Conservation (phyloP, 225 moss, liverwort and hornwort species). For the Sphagnum tenellum region DNA sequence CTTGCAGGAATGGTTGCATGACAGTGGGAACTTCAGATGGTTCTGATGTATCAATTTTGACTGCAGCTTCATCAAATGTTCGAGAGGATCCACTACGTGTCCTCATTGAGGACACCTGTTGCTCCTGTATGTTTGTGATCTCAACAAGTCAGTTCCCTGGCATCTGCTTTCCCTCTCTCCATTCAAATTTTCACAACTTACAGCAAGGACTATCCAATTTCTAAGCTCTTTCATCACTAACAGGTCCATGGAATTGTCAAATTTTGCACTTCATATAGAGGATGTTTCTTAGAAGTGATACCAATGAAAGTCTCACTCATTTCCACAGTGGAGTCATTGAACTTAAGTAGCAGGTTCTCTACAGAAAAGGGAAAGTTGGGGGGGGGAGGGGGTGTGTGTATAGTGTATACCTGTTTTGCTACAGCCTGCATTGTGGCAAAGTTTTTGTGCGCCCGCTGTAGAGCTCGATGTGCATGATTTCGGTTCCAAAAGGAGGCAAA, state of each 20-base stretch:
- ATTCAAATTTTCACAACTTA: too few species aligned
- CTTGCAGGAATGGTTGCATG: constrained; percentile 63
- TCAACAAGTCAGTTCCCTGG: too few species aligned
- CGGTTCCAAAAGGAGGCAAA: constrained; percentile 94
- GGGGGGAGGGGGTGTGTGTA: too few species aligned
- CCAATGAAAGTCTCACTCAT: too few species aligned
- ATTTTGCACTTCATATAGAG: too few species aligned
- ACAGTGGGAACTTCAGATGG: constrained; percentile 22
- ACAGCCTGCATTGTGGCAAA: constrained; percentile 71
- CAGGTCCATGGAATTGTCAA: too few species aligned
- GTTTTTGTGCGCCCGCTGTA: constrained; percentile 47
- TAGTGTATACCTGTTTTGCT: constrained; percentile 42
- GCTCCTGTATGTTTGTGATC: constrained; percentile 33
- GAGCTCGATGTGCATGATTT: constrained; percentile 64
- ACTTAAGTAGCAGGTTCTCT: too few species aligned
- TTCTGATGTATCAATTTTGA: constrained; percentile 6
- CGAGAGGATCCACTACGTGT: constrained; percentile 70
- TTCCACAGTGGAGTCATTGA: too few species aligned
- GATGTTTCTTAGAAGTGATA: too few species aligned
- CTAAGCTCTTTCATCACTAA: too few species aligned
- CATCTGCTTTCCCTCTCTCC: neutral
- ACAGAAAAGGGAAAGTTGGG: too few species aligned
- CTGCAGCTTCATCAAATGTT: constrained; percentile 19
- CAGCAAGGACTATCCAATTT: too few species aligned
- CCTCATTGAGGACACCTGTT: constrained; percentile 46